Percentiles rank a stretch among this genome's conserved stretches.
Evolutionary conservation across 352 stramenopile genomes (phyloP).

Genomic region (Pythium rishiriense): DNA sequence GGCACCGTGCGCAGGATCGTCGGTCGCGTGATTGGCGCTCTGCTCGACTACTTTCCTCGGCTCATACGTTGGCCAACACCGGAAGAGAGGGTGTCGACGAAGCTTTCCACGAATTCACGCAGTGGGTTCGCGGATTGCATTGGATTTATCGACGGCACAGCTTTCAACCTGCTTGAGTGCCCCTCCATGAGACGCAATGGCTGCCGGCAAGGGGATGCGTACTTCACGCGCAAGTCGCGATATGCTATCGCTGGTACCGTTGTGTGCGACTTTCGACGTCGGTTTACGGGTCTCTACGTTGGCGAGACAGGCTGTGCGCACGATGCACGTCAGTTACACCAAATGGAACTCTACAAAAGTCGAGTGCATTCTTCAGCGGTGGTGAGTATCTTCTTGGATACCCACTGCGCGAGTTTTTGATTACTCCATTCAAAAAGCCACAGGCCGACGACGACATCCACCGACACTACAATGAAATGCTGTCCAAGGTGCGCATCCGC

Average conservation of each 20-base stretch:
- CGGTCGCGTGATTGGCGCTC: not conserved
- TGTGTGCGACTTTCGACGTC: not conserved
- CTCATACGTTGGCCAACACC: not conserved
- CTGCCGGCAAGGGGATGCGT: not conserved
- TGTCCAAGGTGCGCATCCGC: not conserved
- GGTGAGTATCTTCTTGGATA: not conserved
- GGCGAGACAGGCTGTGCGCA: not conserved
- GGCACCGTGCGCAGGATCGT: not conserved
- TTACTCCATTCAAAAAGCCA: not conserved
- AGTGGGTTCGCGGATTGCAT: not conserved
- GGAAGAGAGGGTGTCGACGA: not conserved
- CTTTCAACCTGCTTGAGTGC: not conserved
- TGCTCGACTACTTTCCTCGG: not conserved
- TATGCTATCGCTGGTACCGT: not conserved
- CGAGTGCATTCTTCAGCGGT: not conserved
- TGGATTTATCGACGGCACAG: not conserved
- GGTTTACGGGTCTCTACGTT: not conserved
- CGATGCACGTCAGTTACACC: not conserved
- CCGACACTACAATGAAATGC: not conserved
- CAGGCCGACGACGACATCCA: not conserved
- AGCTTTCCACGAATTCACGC: not conserved
- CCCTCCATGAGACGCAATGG: not conserved
- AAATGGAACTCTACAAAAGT: not conserved
- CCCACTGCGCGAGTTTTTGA: not conserved
- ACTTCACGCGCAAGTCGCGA: not conserved